phyloP scores from a whole-genome alignment of 768 basidiomycete genomes.

The Rhodocollybia butyracea region DNA sequence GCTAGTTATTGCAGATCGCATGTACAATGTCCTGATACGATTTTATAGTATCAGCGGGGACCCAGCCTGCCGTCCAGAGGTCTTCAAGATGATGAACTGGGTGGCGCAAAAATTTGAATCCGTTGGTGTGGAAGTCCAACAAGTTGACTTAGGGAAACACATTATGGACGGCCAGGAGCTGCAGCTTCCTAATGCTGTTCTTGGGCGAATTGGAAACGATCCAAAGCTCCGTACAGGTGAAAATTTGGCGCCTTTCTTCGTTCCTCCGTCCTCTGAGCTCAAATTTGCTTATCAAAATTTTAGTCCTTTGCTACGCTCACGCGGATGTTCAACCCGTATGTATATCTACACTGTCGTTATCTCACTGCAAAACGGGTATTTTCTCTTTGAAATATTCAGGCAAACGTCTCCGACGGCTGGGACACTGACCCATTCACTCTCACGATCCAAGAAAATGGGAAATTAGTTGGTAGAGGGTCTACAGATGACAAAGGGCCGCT shows the following conservation, averaged over 20 bases:
- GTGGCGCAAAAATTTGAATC: constrained; percentile 67
- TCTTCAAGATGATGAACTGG: constrained; percentile 85
- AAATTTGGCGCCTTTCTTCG: too few relatives aligned
- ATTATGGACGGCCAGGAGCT: constrained; percentile 58
- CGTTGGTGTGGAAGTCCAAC: constrained; percentile 76
- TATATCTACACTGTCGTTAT: too few relatives aligned
- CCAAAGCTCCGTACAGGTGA: too few relatives aligned
- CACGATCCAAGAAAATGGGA: constrained; percentile 47
- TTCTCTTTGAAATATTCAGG: neutral
- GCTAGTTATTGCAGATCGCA: neutral
- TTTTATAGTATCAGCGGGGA: constrained; percentile 63
- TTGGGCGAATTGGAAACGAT: constrained; percentile 69
- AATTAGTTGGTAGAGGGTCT: constrained; percentile 82
- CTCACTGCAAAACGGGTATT: too few relatives aligned
- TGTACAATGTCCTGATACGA: neutral
- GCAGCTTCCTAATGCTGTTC: constrained; percentile 28
- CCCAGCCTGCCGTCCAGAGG: constrained; percentile 66
- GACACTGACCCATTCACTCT: constrained; percentile 61
- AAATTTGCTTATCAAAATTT: too few relatives aligned
- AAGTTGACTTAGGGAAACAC: constrained; percentile 77
- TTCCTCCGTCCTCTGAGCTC: too few relatives aligned
- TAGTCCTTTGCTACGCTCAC: constrained; percentile 86
- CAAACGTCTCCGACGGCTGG: constrained; percentile 62
- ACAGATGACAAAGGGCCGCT: constrained; percentile 92
- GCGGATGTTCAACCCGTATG: constrained; percentile 95